Base-by-base conservation (phyloP, 352 stramenopile genomes). In the Phytophthora pistaciae region DNA sequence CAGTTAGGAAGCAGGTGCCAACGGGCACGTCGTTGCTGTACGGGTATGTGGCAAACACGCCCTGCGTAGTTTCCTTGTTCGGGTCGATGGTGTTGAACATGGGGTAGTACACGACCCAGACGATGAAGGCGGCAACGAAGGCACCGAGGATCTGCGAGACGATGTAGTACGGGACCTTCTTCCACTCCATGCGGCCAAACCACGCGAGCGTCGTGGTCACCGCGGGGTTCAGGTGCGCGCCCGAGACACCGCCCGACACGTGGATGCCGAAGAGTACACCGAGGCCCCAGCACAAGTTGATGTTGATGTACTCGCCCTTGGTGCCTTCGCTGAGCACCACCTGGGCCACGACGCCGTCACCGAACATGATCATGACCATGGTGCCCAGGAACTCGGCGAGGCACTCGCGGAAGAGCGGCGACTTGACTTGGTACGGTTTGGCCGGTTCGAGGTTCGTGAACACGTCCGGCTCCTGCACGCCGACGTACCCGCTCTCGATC, bases 271-370 rank as follows among this genome's bases (percentile, higher is more conserved):
- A 80, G 63, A 94, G 83, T 36, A 94, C 80, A 36, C 70, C 87
- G 55, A 94, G 70, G n/a, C 87, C 87, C 85, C 87, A 94, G 66
- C 74, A 85, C 48, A 94, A 73, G 63, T 79, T 91, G 74, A 92
- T 91, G 64, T 78, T 91, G 25, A 89, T 65, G 71, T 87, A 92
- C 61, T 84, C 86, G 60, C 87, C 87, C 56, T 85, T 88, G 29
- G 59, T 81, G 61, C 76, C 74, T 5, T 84, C 67, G 33, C 79
- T 72, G 6, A 92, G 72, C n/a, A 78, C 75, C 13, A 91, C 80
- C 67, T 94, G 83, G 36, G 83, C 79, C 49, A 89, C 83, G 16
- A 90, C 84, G 23, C 84, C 87, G 31, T 85, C 74, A 42, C 87
- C 87, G 55, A 94, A 94, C 58, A 77, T 79, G 69, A 94, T 80